Conservation (phyloP, 345 rosid species). For the Euphorbia peplus region DNA sequence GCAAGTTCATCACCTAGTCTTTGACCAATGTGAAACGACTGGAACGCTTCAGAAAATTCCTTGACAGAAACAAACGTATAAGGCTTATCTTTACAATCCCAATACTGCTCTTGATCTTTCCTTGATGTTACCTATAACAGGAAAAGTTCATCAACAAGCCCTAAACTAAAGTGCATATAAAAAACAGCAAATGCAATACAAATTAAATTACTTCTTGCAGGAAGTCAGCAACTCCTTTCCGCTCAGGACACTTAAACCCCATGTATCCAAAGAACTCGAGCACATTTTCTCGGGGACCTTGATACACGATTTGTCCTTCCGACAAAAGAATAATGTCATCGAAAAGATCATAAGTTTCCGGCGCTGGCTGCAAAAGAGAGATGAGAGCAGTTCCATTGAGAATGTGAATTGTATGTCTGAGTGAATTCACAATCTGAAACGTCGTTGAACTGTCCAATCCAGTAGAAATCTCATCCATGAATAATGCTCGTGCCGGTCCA, state of each 20-base stretch:
- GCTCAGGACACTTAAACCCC: conserved; percentile 72
- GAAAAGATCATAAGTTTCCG: conserved; percentile 67
- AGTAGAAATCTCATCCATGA: conserved; percentile 88
- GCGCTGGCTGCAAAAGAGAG: conserved; percentile 86
- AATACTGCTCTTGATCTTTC: conserved; percentile 84
- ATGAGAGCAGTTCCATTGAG: conserved; percentile 67
- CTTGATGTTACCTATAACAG: conserved; percentile 50
- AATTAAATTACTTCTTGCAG: conserved; percentile 63
- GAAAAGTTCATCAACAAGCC: background rate
- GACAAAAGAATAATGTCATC: conserved; percentile 76
- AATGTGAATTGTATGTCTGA: conserved; percentile 53
- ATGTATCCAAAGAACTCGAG: conserved; percentile 58
- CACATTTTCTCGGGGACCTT: conserved; percentile 64
- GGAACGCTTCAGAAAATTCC: conserved; percentile 65
- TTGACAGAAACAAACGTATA: conserved; percentile 51
- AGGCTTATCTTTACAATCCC: conserved; percentile 55
- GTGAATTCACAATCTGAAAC: conserved; percentile 67
- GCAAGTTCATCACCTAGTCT: conserved; percentile 64
- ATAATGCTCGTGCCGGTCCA: conserved; percentile 71
- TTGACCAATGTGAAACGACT: conserved; percentile 58
- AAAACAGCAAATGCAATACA: background rate
- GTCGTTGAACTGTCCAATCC: conserved; percentile 86
- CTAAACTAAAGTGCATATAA: background rate
- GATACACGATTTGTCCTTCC: conserved; percentile 73
- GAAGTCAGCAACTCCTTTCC: conserved; percentile 82